A percentile compares a stretch with the other conserved stretches of the same genome.
Evolutionary conservation across 441 rosid species (phyloP).

Genomic region (Pelargonium fulgidum): DNA sequence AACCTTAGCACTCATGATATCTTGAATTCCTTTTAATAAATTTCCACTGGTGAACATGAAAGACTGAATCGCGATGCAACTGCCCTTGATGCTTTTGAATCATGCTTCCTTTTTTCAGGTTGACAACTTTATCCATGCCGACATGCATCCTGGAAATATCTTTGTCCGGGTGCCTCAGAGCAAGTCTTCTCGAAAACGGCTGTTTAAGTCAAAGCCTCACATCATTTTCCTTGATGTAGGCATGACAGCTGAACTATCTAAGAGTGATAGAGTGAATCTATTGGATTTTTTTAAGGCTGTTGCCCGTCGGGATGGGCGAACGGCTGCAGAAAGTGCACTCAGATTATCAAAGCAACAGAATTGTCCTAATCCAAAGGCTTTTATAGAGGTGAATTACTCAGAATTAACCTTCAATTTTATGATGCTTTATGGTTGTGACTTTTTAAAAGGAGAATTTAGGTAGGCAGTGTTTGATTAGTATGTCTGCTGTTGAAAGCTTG

Average conservation of each 20-base stretch:
- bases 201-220: slow-evolving; percentile 88
- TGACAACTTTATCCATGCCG: slow-evolving; percentile 99
- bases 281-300: slow-evolving; percentile 92
- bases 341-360: slow-evolving; percentile 77
- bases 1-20: not conserved
- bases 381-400: slow-evolving; percentile 52
- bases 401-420: not conserved
- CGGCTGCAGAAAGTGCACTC: slow-evolving; percentile 80
- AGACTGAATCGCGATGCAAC: not conserved
- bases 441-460: not conserved
- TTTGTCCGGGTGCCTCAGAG: slow-evolving; percentile 68
- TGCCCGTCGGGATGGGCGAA: slow-evolving; percentile 86
- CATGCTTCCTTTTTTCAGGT: slow-evolving; percentile 45
- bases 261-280: slow-evolving; percentile 69
- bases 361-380: slow-evolving; percentile 91
- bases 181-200: slow-evolving; percentile 58
- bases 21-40: not conserved
- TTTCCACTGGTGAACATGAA: not conserved
- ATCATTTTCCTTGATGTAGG: slow-evolving; percentile 98
- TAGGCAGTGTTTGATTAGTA: not conserved
- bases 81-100: not conserved
- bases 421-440: not conserved
- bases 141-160: slow-evolving; percentile 99
- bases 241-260: slow-evolving; percentile 98
- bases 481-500: not conserved